Base-by-base conservation (phyloP, 371 early-diverging fungal genomes). In the Actinomortierella ambigua region DNA sequence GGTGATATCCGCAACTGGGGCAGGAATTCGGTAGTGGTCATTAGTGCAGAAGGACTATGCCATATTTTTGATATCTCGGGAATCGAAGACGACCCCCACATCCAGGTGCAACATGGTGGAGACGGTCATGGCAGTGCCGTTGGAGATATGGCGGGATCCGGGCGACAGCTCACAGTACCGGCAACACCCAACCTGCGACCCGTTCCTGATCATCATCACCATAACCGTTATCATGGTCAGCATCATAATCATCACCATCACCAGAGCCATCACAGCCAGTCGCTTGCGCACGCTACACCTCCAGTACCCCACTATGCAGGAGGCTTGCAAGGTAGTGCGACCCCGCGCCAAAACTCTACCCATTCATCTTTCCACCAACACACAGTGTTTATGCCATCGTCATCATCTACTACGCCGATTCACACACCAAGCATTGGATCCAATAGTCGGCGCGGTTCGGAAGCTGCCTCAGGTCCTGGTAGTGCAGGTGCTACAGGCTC, bases 1-100 rank as follows among this genome's bases (percentile, higher is more conserved):
- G 88, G 90, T 6, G 87, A 90, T 67, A 84, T 87, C 24, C 69
- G 85, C 51, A 88, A 87, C 66, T 73, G 75, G 47, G 86, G 86
- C 43, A 86, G 81, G 80, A 86, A 87, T 65, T 89, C 88, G 42
- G 75, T 89, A 24, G 85, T 89, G 1, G 79, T 82, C 29, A 78
- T 88, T 50, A 89, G 83, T 63, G 88, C 88, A 5, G 90, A 89
- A 62, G 90, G 90, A 9, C 81, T 84, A 22, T 84, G 83, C 8
- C 86, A 88, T 61, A 84, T 89, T 14, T 86, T 89, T 65, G 90
- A 89, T 57, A 66, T 85, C 5, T 71, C 83, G 41, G 60, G 68
- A 51, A n/a, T 79, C 14, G 70, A 75, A 14, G 60, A 67, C 6
- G 68, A 65, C 1, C 5, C 34, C 4, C 34, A 34, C 11, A 34